Percentiles rank a stretch among this genome's conserved stretches.
Conservation (phyloP, 176 grass and related monocot genomes). For the Hyparrhenia diplandra region DNA sequence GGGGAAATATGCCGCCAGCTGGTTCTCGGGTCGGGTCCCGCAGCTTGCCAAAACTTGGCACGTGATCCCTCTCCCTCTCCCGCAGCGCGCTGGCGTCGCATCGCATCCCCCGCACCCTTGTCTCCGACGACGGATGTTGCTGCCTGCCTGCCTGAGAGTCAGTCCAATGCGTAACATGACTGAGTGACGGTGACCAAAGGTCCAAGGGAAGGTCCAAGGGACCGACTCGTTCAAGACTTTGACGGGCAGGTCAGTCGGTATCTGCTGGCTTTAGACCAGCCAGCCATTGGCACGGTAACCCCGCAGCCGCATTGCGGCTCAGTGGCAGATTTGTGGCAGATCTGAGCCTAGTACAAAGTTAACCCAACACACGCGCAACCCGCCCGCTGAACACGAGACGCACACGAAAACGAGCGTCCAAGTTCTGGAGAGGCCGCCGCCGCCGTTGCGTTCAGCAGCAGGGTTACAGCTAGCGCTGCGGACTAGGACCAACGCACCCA, state of each 20-base stretch:
- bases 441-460: background rate
- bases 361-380: too few species aligned
- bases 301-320: background rate
- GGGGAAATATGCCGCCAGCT: background rate
- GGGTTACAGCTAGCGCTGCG: too few species aligned
- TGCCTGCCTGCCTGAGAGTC: too few species aligned
- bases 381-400: too few species aligned
- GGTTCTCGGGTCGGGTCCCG: too few species aligned
- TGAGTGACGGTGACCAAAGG: background rate
- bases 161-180: too few species aligned
- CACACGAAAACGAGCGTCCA: background rate
- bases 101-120: background rate
- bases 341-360: too few species aligned
- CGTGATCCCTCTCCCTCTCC: background rate
- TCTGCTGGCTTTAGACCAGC: constrained; percentile 9
- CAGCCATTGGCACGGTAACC: background rate
- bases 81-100: background rate
- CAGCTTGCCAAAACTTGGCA: background rate
- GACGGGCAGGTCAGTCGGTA: background rate
- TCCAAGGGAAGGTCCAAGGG: too few species aligned
- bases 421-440: background rate
- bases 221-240: too few species aligned
- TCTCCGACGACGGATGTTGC: background rate
- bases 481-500: too few species aligned
- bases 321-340: background rate